phyloP scores from a whole-genome alignment of 371 early-diverging fungal species.

The Mortierella sp. region DNA sequence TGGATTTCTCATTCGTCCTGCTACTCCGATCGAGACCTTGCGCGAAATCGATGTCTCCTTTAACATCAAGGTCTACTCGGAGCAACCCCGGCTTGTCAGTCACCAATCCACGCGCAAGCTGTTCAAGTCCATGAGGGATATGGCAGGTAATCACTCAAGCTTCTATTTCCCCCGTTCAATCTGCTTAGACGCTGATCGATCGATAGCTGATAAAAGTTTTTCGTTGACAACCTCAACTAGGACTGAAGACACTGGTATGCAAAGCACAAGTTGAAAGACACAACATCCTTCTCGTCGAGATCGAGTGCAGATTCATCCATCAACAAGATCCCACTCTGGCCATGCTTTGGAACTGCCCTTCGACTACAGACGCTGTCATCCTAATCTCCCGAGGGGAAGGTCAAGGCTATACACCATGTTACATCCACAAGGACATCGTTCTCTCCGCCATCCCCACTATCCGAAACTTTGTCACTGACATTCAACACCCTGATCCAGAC shows the following conservation, averaged over 20 bases:
- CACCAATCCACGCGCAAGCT: background rate
- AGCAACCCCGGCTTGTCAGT: background rate
- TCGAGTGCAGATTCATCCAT: background rate
- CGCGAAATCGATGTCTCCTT: background rate
- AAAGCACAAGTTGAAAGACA: background rate
- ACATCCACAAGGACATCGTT: constrained; percentile 12
- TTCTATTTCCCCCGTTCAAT: background rate
- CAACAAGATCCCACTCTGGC: background rate
- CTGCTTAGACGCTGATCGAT: too few species aligned
- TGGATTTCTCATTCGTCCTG: background rate
- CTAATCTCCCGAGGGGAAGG: background rate
- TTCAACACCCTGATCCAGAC: background rate
- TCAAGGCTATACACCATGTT: background rate
- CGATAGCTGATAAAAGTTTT: background rate
- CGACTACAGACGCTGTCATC: constrained; percentile 7
- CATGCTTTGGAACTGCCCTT: constrained; percentile 2
- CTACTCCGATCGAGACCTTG: background rate
- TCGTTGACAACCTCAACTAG: background rate
- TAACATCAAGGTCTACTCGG: constrained; percentile 1
- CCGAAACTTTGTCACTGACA: background rate
- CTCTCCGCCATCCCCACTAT: constrained; percentile 4
- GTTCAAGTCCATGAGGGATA: background rate
- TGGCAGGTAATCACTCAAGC: background rate
- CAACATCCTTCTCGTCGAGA: background rate
- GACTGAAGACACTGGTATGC: background rate